Percentiles rank a stretch among this genome's conserved stretches.
These are phyloP conservation scores for Dactylellina cionopaga DNA, from an alignment of 2,329 filamentous ascomycete genomes.

Conservation along the genomic window DNA sequence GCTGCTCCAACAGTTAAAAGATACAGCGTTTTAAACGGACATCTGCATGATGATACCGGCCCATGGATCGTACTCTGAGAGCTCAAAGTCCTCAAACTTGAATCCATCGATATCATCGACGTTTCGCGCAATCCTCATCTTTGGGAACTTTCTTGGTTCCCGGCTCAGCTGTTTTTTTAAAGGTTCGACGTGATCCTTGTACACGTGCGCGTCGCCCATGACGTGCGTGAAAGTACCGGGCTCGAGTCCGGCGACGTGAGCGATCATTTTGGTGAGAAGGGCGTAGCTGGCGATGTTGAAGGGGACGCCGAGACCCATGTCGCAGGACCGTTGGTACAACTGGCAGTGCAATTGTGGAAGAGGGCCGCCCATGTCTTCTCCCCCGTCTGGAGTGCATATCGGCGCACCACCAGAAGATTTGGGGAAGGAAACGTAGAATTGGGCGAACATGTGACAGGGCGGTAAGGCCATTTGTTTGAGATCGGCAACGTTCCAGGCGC, in stretches of 20 bases:
- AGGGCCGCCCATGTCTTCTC: conserved; percentile 51
- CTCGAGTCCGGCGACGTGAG: conserved; percentile 82
- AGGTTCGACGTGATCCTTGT: conserved; percentile 90
- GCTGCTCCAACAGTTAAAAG: conserved; percentile 26
- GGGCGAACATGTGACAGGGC: conserved; percentile 97
- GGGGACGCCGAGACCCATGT: conserved; percentile 96
- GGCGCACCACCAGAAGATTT: conserved; percentile 11
- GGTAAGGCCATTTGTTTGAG: conserved; percentile 88
- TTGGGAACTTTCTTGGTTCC: conserved; percentile 83
- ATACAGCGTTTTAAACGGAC: conserved; percentile 85
- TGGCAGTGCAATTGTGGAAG: conserved; percentile 78
- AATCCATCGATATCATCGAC: conserved; percentile 85
- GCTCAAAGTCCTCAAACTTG: conserved; percentile 85
- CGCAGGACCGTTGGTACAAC: conserved; percentile 91
- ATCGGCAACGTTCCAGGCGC: conserved; percentile 92
- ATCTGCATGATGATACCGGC: conserved; percentile 98
- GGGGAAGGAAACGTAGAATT: conserved; percentile 87
- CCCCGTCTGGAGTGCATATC: conserved; percentile 57
- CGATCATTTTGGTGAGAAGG: conserved; percentile 92
- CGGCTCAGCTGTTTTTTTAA: conserved; percentile 81
- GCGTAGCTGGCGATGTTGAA: conserved; percentile 98
- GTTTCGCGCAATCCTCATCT: conserved; percentile 75
- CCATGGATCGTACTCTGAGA: conserved; percentile 89
- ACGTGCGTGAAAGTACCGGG: conserved; percentile 91
- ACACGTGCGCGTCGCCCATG: conserved; percentile 98